Evolutionary conservation across 148 eudicot species (phyloP).

Genomic region (Chenopodium formosanum): DNA sequence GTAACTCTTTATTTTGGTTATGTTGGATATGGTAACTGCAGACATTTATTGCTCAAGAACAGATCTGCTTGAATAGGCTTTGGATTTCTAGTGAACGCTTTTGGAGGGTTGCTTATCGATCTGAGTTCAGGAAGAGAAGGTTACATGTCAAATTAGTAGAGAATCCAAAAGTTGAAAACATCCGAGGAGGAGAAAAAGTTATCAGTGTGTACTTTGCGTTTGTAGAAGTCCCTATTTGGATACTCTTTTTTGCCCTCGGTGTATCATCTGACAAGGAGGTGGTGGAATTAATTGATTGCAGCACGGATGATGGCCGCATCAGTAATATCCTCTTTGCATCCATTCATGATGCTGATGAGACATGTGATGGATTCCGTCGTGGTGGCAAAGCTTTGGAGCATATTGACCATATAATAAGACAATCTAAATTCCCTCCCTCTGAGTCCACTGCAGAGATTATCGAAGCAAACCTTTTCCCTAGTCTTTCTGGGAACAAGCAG

Average conservation of each 20-base stretch:
- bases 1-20: conserved; percentile 4
- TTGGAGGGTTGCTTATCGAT: conserved; percentile 72
- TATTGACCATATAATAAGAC: conserved; percentile 39
- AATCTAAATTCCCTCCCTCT: conserved; percentile 64
- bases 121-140: conserved; percentile 51
- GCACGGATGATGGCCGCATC: conserved; percentile 51
- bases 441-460: conserved; percentile 58
- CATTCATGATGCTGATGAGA: conserved; percentile 73
- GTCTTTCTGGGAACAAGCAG: conserved; percentile 43
- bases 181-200: conserved; percentile 58
- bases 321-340: conserved; percentile 77
- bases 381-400: conserved; percentile 42
- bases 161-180: conserved; percentile 46
- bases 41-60: conserved; percentile 96
- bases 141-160: conserved; percentile 68
- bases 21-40: conserved; percentile 33
- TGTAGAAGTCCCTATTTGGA: conserved; percentile 81
- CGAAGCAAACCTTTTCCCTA: conserved; percentile 51
- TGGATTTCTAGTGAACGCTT: conserved; percentile 62
- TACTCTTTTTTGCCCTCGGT: conserved; percentile 84
- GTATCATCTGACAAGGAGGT: conserved; percentile 71
- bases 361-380: conserved; percentile 57
- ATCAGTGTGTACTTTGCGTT: conserved; percentile 52
- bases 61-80: conserved; percentile 67
- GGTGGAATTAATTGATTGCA: conserved; percentile 62